Evolutionary conservation across 2,329 filamentous ascomycete genomes (phyloP), one percentile per base, ranked within the genome.

Genomic region (Epichloe festucae): DNA sequence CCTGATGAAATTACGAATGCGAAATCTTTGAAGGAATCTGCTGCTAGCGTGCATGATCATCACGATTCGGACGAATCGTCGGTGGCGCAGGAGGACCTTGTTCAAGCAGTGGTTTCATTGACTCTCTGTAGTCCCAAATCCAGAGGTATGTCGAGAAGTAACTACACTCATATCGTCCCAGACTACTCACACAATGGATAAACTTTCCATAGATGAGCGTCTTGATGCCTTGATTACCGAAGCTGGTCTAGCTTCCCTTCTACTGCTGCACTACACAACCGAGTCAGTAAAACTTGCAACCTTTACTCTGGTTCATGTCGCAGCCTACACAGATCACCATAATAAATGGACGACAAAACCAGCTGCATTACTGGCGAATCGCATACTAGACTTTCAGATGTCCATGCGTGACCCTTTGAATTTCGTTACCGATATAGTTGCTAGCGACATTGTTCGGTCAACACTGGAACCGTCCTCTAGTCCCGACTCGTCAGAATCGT

Each of bases 361-460:
- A 3, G 62, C 68, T 1, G 59, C 65, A 5, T n/a, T 48, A 0
- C 48, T 58, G 1, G 69, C 75, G 1, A 40, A 41, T 0, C 39
- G 46, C 2, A 54, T 76, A 1, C 55, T 76, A 4, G 43, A 59
- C 1, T 19, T 55, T 2, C 60, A 66, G 2, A 48, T 70, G 5
- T 14, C 53, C 6, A 31, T 27, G 10, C 49, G 53, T 0, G 52
- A 45, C 14, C 19, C 60, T 49, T 27, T 54, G n/a, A 23, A 54
- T 3, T 75, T 81, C 57, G 68, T 82, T 57, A 68, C 75, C 17
- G 70, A 73, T n/a, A 67, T 73, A 40, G 70, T 89, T 52, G 75
- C 90, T 4, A 71, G 76, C 55, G 67, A 70, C 59, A 82, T 82
- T 60, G 73, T 90, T 48, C 82, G 81, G 39, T 82, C 82, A 31